Evolutionary conservation across 1,139 yeast species (phyloP).

Genomic region (Debaryomyces nepalensis): DNA sequence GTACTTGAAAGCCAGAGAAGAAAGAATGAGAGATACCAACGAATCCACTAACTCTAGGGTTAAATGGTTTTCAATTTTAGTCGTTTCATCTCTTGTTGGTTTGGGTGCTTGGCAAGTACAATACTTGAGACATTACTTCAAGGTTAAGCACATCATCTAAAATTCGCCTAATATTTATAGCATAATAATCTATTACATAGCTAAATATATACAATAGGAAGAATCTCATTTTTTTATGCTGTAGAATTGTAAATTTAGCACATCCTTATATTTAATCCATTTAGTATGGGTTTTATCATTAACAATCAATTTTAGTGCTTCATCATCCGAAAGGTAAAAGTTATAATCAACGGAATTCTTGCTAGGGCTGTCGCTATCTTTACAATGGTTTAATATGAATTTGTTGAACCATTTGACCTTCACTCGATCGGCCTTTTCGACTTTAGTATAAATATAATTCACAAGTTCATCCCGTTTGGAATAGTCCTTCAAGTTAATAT

Average conservation of each 20-base stretch:
- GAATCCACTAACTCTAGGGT: conserved; percentile 91
- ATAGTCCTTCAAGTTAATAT: not conserved
- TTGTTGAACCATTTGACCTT: conserved; percentile 5
- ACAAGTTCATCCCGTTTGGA: not conserved
- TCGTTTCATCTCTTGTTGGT: conserved; percentile 69
- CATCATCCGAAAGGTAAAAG: conserved; percentile 4
- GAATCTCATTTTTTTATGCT: not conserved
- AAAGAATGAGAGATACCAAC: conserved; percentile 91
- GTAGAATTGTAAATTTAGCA: conserved; percentile 3
- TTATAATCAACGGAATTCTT: conserved; percentile 1
- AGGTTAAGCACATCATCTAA: conserved; percentile 89
- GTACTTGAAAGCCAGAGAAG: conserved; percentile 86
- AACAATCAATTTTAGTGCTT: conserved; percentile 4
- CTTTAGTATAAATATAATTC: not conserved
- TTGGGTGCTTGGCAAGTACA: conserved; percentile 92
- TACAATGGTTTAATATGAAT: conserved; percentile 6
- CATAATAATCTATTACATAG: conserved; percentile 3
- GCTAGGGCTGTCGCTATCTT: not conserved
- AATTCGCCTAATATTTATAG: not conserved
- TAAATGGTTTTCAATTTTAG: conserved; percentile 76
- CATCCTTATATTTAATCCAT: conserved; percentile 1
- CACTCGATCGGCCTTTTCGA: conserved; percentile 8
- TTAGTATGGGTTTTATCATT: conserved; percentile 1
- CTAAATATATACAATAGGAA: conserved; percentile 5
- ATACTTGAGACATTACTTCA: conserved; percentile 90